Evolutionary conservation across 495 filamentous ascomycete genomes (phyloP), one percentile per base, ranked within the genome.

Genomic region (Aspergillus olivimuriae): DNA sequence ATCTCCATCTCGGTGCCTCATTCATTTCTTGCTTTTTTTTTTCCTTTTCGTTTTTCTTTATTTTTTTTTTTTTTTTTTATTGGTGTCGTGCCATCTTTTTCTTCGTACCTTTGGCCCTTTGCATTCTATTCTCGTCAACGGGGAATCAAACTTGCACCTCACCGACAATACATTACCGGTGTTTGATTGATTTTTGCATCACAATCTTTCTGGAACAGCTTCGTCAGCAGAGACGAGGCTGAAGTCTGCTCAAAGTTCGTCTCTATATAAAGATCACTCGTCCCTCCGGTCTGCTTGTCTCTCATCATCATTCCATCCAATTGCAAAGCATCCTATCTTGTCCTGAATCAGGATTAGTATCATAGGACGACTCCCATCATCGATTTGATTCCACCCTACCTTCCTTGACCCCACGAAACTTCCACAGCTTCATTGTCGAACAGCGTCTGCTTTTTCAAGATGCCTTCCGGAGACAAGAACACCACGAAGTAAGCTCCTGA

Each of bases 111-210:
- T n/a, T n/a, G n/a, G n/a, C n/a, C 9, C 26, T 16, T 28, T 11
- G n/a, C 21, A 32, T 44, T 49, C 35, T 21, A 9, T 44, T 40
- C 41, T 31, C 24, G 43, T 42, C n/a, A 14, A 30, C 33, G 20
- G 31, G 33, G 26, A 26, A n/a, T n/a, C n/a, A n/a, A n/a, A n/a
- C n/a, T n/a, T n/a, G n/a, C n/a, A n/a, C n/a, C n/a, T n/a, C n/a
- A n/a, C n/a, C n/a, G n/a, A n/a, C n/a, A n/a, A n/a, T n/a, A n/a
- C n/a, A n/a, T n/a, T n/a, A n/a, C n/a, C n/a, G n/a, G n/a, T n/a
- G n/a, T n/a, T n/a, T n/a, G n/a, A n/a, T n/a, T n/a, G n/a, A 46
- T 50, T 50, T 41, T 45, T 52, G 48, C 44, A 42, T 21, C 48
- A 48, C 43, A 43, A 5, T 41, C 35, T 36, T 32, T 43, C 12